These are phyloP conservation scores for Vitis rotundifolia DNA, from an alignment of 164 flowering plant genomes.

Conservation along the genomic window DNA sequence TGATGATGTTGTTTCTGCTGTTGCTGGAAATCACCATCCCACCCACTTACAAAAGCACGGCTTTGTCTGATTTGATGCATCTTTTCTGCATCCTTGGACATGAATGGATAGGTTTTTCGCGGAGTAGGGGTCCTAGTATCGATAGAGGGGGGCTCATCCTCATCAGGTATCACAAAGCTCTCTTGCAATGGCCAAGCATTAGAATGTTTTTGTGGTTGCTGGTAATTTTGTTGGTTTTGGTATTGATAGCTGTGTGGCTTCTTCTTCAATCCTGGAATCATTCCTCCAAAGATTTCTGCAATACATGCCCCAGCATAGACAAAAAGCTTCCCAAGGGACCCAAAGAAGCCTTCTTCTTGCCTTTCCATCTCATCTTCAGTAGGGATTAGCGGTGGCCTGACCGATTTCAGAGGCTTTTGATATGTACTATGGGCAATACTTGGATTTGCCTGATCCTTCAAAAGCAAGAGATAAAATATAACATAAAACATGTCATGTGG, in stretches of 20 bases:
- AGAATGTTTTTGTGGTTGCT: slow-evolving; percentile 42
- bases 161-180: slow-evolving; percentile 75
- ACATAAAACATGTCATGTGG: neutral
- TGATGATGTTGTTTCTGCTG: slow-evolving; percentile 46
- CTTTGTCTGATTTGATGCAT: slow-evolving; percentile 64
- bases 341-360: slow-evolving; percentile 76
- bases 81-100: slow-evolving; percentile 80
- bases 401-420: slow-evolving; percentile 63
- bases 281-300: slow-evolving; percentile 59
- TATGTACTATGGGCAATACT: slow-evolving; percentile 35
- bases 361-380: slow-evolving; percentile 63
- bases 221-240: slow-evolving; percentile 32
- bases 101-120: slow-evolving; percentile 81
- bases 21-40: slow-evolving; percentile 56
- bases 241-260: slow-evolving; percentile 36
- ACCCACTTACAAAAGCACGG: slow-evolving; percentile 50
- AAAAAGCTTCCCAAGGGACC: slow-evolving; percentile 63
- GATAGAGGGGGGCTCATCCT: slow-evolving; percentile 84
- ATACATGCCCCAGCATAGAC: slow-evolving; percentile 44
- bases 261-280: slow-evolving; percentile 61
- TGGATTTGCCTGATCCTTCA: slow-evolving; percentile 44
- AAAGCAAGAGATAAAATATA: slow-evolving; percentile 1
- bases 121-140: slow-evolving; percentile 85
- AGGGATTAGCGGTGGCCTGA: slow-evolving; percentile 84
- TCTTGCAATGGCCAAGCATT: slow-evolving; percentile 82